Evolutionary conservation across 169 alveolate species (phyloP).

Genomic region (Plasmodium reichenowi): DNA sequence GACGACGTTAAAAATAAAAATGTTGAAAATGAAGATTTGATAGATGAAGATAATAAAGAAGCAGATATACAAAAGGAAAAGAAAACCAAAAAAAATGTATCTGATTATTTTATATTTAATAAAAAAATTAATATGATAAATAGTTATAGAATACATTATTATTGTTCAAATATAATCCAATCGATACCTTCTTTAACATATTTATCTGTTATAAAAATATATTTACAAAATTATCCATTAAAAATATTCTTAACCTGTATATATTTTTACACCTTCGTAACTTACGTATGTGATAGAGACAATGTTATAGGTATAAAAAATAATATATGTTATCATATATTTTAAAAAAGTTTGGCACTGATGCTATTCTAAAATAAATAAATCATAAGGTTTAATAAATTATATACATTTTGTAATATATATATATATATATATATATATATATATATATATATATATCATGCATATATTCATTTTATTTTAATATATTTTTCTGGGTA

Average conservation of each 20-base stretch:
- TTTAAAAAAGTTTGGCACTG: too few relatives aligned
- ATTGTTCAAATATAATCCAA: slow-evolving; percentile 58
- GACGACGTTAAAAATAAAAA: background rate
- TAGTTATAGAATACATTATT: slow-evolving; percentile 35
- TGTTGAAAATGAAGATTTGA: slow-evolving; percentile 3
- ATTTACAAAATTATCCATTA: slow-evolving; percentile 52
- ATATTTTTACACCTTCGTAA: slow-evolving; percentile 57
- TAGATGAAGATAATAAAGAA: slow-evolving; percentile 1
- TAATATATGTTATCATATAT: too few relatives aligned
- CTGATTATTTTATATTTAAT: slow-evolving; percentile 32
- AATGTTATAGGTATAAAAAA: slow-evolving; percentile 30
- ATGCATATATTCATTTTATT: background rate
- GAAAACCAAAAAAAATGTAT: background rate
- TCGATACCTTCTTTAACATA: slow-evolving; percentile 70
- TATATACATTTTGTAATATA: too few relatives aligned
- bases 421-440: too few relatives aligned
- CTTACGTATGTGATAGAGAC: slow-evolving; percentile 54
- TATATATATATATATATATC: background rate
- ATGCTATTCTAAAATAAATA: too few relatives aligned
- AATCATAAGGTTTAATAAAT: too few relatives aligned
- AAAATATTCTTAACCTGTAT: slow-evolving; percentile 62
- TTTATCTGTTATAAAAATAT: slow-evolving; percentile 62
- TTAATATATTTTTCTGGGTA: background rate
- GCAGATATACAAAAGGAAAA: background rate
- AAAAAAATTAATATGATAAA: slow-evolving; percentile 55